A percentile compares a stretch with the other conserved stretches of the same genome.
phyloP scores from a whole-genome alignment of 148 eudicot species.

The Rhododendron kiyosumense region DNA sequence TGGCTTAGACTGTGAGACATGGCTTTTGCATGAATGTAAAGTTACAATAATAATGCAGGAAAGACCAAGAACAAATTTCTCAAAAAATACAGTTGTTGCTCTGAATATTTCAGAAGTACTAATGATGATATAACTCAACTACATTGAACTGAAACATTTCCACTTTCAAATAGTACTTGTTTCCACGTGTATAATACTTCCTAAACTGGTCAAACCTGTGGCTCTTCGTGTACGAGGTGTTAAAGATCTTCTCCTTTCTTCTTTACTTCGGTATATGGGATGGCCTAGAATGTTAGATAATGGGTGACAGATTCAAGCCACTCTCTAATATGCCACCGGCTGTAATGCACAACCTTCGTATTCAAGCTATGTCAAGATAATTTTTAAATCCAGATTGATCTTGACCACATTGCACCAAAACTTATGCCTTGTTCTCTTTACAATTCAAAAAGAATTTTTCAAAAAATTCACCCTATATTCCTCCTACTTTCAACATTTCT shows the following conservation, averaged over 20 bases:
- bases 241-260: not conserved
- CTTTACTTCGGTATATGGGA: not conserved
- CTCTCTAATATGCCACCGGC: not conserved
- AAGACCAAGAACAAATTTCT: not conserved
- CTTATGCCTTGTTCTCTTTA: too few relatives aligned
- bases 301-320: not conserved
- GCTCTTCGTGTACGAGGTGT: not conserved
- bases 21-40: not conserved
- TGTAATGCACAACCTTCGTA: not conserved
- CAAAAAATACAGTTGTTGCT: not conserved
- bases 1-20: not conserved
- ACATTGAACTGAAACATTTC: not conserved
- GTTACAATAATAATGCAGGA: not conserved
- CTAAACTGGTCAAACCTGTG: not conserved
- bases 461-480: too few relatives aligned
- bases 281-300: not conserved
- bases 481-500: too few relatives aligned
- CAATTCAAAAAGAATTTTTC: too few relatives aligned
- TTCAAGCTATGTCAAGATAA: not conserved
- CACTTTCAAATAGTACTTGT: not conserved
- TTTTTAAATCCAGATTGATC: not conserved
- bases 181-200: not conserved
- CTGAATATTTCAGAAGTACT: not conserved
- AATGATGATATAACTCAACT: not conserved
- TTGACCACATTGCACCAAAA: not conserved